Evolutionary conservation across 345 rosid genomes (phyloP), one percentile per base, ranked within the genome.

Genomic region (Boechera divaricarpa): DNA sequence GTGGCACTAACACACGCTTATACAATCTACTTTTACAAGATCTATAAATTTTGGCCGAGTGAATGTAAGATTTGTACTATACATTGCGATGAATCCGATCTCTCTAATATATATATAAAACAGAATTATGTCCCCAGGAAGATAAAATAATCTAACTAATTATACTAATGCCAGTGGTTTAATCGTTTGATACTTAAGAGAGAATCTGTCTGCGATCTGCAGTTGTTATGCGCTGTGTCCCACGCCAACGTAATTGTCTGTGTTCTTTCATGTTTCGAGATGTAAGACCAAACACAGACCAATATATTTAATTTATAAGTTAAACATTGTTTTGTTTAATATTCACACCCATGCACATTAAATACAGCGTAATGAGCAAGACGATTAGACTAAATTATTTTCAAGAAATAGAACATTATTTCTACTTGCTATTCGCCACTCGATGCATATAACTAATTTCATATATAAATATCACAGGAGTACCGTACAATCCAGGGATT

Each of bases 221-320:
- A 72, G 62, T 57, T 65, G 77, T 36, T 47, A 63, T 72, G 80
- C 47, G 76, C 80, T 77, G 80, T 75, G 79, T 70, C 80, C 76
- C 73, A 72, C 77, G 81, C 55, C 47, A 56, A 71, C 52, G 77
- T 39, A 77, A 72, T 71, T 77, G 73, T 71, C 77, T 65, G 63
- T 77, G 81, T 77, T 72, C 39, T 65, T 77, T 77, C 62, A 24
- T 77, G 81, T 65, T 70, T 36, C 73, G 47, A 65, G 81, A 77
- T 77, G 29, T 32, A 77, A 60, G 81, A 77, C 77, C 47, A 77
- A 72, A 55, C 77, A 41, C 77, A 77, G 81, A 77, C 81, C 73
- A 64, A 10, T 70, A 41, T 70, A 39, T 70, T 70, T 70, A 63
- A 35, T 63, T 70, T 44, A 45, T 47, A 63, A 13, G 59, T 39